Evolutionary conservation across 2,329 filamentous ascomycete genomes (phyloP), one percentile per base, ranked within the genome.

Genomic region (Pyricularia pennisetigena): DNA sequence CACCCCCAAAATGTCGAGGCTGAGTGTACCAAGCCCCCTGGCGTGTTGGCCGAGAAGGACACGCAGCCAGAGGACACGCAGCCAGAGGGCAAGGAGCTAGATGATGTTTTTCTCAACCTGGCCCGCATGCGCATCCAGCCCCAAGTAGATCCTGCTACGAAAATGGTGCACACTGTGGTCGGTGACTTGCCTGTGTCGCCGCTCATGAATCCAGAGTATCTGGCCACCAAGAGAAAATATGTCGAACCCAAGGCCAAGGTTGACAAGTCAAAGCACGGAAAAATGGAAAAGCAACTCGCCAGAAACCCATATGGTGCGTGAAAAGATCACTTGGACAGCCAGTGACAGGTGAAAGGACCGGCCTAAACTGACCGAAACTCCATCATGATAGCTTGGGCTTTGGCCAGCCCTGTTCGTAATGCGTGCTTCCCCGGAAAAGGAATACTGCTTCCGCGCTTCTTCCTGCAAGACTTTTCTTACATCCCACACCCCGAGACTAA

Each of bases 221-320:
- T 82, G 71, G 76, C 81, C 49, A 78, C 79, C 0, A 80, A 76
- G 68, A 75, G 79, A 57, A 79, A 80, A 16, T 83, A 78, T 70
- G 81, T 76, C 62, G 81, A 81, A 69, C 72, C 75, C 0, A 77
- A 78, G 69, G 49, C 74, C 63, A 75, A 77, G 24, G 74, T 75
- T 6, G 72, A 76, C 26, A 76, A 79, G 29, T 78, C 79, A 0
- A 30, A 57, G 3, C 59, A 71, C 35, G 71, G 71, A 3, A 70
- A 73, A 2, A 85, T 92, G 69, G 86, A 89, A 73, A 81, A 80
- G 68, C 83, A 85, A 69, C 78, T 93, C 1, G 79, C 79, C 32
- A 81, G 81, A 54, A 93, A 91, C 71, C 81, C 88, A 2, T 92
- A 86, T 72, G 90, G 88, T 90, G 79, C 32, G 79, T 67, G 7